Conservation (phyloP, 2,329 filamentous ascomycete genomes). For the Nemania sp. region DNA sequence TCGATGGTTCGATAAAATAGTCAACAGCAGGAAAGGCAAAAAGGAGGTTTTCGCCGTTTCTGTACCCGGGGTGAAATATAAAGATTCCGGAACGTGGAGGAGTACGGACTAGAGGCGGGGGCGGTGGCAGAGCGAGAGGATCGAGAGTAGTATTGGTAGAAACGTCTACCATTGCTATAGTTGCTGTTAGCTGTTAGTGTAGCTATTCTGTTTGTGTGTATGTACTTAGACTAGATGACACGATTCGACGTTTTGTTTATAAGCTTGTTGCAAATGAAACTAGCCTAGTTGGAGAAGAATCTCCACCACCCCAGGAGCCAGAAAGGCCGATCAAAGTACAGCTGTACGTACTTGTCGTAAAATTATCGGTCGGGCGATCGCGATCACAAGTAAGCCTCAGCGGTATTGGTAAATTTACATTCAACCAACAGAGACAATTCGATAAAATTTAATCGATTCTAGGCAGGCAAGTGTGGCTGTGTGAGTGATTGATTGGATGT, state of each 20-base stretch:
- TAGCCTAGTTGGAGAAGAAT: no score
- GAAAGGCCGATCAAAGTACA: no score
- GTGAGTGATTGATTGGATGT: no score
- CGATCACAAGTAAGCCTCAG: no score
- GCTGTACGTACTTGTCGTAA: no score
- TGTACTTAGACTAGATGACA: background rate
- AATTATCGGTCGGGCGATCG: no score
- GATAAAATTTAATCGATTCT: no score
- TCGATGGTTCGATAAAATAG: background rate
- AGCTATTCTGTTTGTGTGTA: background rate
- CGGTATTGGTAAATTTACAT: no score
- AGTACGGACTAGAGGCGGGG: background rate
- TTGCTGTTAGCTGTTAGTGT: background rate
- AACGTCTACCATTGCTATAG: conserved; percentile 6
- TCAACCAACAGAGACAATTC: no score
- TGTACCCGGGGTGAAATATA: conserved; percentile 18
- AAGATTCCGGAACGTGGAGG: background rate
- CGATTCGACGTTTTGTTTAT: background rate
- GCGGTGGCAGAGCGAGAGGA: background rate
- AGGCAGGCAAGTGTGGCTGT: no score
- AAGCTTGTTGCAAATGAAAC: no score
- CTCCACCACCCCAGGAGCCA: no score
- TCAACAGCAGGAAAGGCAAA: conserved; percentile 11
- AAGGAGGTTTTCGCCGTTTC: conserved; percentile 5
- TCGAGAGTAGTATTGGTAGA: background rate